phyloP scores from a whole-genome alignment of 1,284 basidiomycete genomes.

The Caloboletus firmus region DNA sequence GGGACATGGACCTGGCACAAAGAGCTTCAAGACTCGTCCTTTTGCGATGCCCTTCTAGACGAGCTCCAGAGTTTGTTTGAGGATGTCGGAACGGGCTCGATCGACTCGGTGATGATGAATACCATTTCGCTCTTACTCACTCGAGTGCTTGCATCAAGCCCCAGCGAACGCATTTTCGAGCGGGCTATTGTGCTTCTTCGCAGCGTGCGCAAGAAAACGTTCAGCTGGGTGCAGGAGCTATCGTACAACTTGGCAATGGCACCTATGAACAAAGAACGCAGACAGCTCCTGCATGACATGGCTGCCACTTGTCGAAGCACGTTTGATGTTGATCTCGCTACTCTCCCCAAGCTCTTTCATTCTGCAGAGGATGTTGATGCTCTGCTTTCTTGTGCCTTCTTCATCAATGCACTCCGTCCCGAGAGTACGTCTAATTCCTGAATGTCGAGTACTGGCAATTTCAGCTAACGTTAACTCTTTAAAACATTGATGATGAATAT shows the following conservation, averaged over 20 bases:
- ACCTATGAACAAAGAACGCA: conserved; percentile 23
- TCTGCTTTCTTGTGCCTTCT: conserved; percentile 39
- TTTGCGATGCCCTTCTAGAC: conserved; percentile 35
- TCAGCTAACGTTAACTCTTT: background rate
- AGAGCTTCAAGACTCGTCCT: conserved; percentile 31
- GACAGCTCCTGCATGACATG: conserved; percentile 30
- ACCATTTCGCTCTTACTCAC: conserved; percentile 35
- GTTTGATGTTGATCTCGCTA: conserved; percentile 36
- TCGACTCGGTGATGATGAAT: conserved; percentile 36
- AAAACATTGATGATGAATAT: background rate
- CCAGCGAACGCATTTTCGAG: conserved; percentile 2
- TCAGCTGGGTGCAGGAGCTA: conserved; percentile 39
- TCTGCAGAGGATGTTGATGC: conserved; percentile 29
- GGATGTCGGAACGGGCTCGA: conserved; percentile 39
- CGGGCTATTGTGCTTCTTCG: conserved; percentile 29
- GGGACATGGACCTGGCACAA: conserved; percentile 34
- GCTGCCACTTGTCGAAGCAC: conserved; percentile 42
- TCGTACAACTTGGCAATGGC: conserved; percentile 20
- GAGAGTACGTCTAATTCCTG: background rate
- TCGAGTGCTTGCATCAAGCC: conserved; percentile 35
- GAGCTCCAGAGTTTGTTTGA: conserved; percentile 33
- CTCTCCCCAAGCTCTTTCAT: conserved; percentile 17
- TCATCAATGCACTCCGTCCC: conserved; percentile 5
- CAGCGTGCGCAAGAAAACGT: conserved; percentile 32
- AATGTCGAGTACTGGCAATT: background rate